Evolutionary conservation across 495 filamentous ascomycete species (phyloP), one percentile per base, ranked within the genome.

Genomic region (Elasticomyces elasticus): DNA sequence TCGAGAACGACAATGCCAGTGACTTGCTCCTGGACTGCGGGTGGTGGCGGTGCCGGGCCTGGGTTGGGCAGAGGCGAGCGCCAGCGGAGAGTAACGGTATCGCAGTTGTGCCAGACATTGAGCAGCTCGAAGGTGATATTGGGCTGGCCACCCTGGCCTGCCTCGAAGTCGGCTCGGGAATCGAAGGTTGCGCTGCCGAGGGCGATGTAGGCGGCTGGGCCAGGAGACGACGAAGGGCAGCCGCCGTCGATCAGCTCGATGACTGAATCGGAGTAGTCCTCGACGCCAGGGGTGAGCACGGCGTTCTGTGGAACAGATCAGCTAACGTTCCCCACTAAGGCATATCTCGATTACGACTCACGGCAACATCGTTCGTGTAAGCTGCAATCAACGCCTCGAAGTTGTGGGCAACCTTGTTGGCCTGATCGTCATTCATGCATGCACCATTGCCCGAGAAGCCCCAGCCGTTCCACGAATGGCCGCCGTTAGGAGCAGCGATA

Each of bases 41-140:
- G 48, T 13, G 41, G 41, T 19, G 51, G 9, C 15, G 51, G 11
- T 5, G 5, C 27, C 12, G 42, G 12, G 41, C 25, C 43, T n/a
- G 52, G 52, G 52, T 37, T 55, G 28, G 28, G 42, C 52, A 9
- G 11, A 2, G 41, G 22, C 1, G 30, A 52, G 19, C 45, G 25
- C 55, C 55, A 58, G 26, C 55, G 35, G 17, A 58, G 2, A 23
- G 28, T 58, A 25, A 58, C 49, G 17, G 25, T 9, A 13, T 58
- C 27, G 55, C 55, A 58, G 37, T 25, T 54, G 41, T 43, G 41
- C 37, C 41, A 59, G 28, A 55, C 43, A 26, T 56, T 48, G 17
- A 59, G 44, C 22, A 55, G 26, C 1, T 48, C 26, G 56, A 59
- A 59, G 5, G 51, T 33, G 30, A 59, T 49, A 28, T 54, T 54